phyloP scores from a whole-genome alignment of 768 basidiomycete genomes.

The Lactarius akahatsu region DNA sequence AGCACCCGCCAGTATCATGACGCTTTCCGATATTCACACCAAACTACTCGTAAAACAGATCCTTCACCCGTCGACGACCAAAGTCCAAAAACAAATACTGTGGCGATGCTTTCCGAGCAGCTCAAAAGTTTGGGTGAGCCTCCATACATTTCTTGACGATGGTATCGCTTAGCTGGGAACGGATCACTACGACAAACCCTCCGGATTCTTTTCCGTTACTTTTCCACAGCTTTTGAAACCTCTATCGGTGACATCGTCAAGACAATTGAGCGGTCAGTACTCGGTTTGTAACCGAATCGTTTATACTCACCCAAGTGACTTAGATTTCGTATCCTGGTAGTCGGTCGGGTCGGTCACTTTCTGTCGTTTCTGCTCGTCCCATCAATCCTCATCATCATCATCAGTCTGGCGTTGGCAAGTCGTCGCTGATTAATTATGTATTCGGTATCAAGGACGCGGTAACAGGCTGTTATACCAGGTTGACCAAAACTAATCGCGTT shows the following conservation, averaged over 20 bases:
- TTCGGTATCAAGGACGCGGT: neutral
- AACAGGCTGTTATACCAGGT: neutral
- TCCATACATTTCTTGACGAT: neutral
- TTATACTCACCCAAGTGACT: neutral
- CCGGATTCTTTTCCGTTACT: neutral
- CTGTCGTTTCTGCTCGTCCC: neutral
- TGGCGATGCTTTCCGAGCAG: no score
- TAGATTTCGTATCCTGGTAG: neutral
- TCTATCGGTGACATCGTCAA: neutral
- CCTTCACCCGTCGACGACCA: no score
- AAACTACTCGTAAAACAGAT: no score
- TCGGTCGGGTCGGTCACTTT: neutral
- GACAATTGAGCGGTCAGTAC: neutral
- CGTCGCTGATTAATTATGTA: neutral
- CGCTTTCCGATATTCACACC: neutral
- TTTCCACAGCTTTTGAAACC: neutral
- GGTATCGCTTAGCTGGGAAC: neutral
- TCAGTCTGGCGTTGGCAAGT: slow-evolving; percentile 4
- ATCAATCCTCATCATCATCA: neutral
- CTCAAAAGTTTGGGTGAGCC: neutral
- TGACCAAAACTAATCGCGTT: neutral
- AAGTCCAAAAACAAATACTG: no score
- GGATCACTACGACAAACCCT: neutral
- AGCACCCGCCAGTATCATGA: neutral
- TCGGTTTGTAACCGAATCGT: neutral